Conservation (phyloP, 257 asterid species). For the Thymus mandschuricus region DNA sequence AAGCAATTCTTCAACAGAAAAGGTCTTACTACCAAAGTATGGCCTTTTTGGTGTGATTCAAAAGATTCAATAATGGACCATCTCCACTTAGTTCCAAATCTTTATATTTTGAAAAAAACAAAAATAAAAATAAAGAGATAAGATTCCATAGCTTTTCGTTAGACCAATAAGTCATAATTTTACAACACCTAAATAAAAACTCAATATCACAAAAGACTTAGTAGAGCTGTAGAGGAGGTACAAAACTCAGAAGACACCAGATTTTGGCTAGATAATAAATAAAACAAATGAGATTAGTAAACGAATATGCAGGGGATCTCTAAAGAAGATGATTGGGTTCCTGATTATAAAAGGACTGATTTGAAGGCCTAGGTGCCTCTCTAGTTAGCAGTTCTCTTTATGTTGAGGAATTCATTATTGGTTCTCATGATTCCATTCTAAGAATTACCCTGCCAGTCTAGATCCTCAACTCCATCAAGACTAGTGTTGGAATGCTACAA, state of each 20-base stretch:
- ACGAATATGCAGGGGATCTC: neutral
- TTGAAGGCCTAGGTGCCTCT: neutral
- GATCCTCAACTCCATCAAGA: slow-evolving; percentile 10
- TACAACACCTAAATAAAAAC: neutral
- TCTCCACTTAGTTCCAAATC: neutral
- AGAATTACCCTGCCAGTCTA: neutral
- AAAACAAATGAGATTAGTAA: neutral
- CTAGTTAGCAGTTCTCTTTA: too few species aligned
- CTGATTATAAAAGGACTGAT: neutral
- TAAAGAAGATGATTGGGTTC: neutral
- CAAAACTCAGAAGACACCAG: neutral
- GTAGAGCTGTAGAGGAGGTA: neutral
- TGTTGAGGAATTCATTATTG: neutral
- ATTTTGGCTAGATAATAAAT: neutral
- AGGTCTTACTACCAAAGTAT: neutral
- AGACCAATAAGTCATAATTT: neutral
- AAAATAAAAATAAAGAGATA: neutral
- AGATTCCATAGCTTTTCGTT: neutral
- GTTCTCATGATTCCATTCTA: neutral
- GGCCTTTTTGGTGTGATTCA: too few species aligned
- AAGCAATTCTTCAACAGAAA: neutral
- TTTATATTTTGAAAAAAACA: neutral
- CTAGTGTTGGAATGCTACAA: slow-evolving; percentile 2
- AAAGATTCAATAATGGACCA: neutral
- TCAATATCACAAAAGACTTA: neutral